These are phyloP conservation scores for Nannochloris sp. DNA, from an alignment of 139 green algal species.

Conservation along the genomic window DNA sequence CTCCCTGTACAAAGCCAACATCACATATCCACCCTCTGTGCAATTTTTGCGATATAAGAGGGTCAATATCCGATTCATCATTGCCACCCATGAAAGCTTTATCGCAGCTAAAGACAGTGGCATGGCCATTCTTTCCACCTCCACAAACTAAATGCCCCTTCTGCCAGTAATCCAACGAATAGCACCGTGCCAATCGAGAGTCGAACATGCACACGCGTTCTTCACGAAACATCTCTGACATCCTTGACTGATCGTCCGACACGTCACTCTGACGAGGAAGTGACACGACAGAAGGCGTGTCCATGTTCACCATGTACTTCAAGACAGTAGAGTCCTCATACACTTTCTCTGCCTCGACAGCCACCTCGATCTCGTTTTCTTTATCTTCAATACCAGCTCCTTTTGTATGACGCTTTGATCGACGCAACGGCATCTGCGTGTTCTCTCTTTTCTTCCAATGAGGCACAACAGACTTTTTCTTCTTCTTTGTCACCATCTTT, in stretches of 20 bases:
- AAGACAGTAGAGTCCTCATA: background rate
- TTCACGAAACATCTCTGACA: background rate
- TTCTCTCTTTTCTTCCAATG: too few relatives aligned
- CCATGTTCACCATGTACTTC: background rate
- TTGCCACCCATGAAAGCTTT: background rate
- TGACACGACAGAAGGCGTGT: too few relatives aligned
- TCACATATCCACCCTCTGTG: constrained; percentile 27
- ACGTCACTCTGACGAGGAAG: too few relatives aligned
- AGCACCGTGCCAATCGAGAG: constrained; percentile 10
- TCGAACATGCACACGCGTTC: constrained; percentile 9
- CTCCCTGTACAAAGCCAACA: background rate
- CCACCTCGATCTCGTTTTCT: background rate
- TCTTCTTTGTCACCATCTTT: too few relatives aligned
- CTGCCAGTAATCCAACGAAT: constrained; percentile 18
- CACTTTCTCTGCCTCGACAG: background rate
- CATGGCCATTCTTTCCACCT: constrained; percentile 6
- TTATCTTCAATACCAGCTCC: background rate
- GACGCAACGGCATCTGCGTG: too few relatives aligned
- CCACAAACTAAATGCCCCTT: constrained; percentile 15
- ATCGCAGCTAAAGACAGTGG: background rate
- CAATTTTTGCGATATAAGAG: constrained; percentile 17
- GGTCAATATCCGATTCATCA: constrained; percentile 5
- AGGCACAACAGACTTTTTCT: background rate
- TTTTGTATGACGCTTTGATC: background rate
- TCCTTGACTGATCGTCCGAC: background rate